Percentiles rank a stretch among this genome's conserved stretches.
phyloP scores from a whole-genome alignment of 192 early-diverging fungal genomes.

The Coemansia sp. region DNA sequence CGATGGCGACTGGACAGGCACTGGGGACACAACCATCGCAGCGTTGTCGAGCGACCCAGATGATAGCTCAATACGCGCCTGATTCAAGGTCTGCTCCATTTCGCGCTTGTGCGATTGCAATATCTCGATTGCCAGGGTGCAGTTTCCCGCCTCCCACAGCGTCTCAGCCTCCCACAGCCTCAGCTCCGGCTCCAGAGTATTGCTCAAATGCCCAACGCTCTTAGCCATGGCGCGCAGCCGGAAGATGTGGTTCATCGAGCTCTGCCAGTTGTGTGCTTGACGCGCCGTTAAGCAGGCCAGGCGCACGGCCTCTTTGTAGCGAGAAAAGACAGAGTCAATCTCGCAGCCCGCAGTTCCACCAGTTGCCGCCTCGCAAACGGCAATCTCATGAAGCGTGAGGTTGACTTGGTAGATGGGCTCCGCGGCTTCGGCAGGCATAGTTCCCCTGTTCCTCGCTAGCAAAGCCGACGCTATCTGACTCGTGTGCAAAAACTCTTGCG shows the following conservation, averaged over 20 bases:
- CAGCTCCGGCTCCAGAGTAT: slow-evolving; percentile 31
- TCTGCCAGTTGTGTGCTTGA: slow-evolving; percentile 44
- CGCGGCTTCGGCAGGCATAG: slow-evolving; percentile 16
- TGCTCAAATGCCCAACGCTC: neutral
- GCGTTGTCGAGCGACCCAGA: neutral
- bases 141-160: slow-evolving; percentile 51
- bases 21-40: neutral
- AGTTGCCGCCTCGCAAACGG: slow-evolving; percentile 19
- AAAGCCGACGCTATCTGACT: slow-evolving; percentile 31
- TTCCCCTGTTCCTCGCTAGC: slow-evolving; percentile 16
- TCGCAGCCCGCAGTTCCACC: neutral
- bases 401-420: slow-evolving; percentile 37
- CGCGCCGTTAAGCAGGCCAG: slow-evolving; percentile 39
- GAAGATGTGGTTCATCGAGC: slow-evolving; percentile 49
- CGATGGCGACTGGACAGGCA: neutral
- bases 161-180: slow-evolving; percentile 57
- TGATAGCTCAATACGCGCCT: slow-evolving; percentile 8
- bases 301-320: slow-evolving; percentile 40
- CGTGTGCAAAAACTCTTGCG: slow-evolving; percentile 20
- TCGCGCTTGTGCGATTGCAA: slow-evolving; percentile 37
- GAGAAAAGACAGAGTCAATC: slow-evolving; percentile 6
- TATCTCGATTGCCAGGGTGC: slow-evolving; percentile 42
- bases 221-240: slow-evolving; percentile 29
- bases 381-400: slow-evolving; percentile 46
- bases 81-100: slow-evolving; percentile 21